Conservation (phyloP, 257 asterid species). For the Apocynum venetum region DNA sequence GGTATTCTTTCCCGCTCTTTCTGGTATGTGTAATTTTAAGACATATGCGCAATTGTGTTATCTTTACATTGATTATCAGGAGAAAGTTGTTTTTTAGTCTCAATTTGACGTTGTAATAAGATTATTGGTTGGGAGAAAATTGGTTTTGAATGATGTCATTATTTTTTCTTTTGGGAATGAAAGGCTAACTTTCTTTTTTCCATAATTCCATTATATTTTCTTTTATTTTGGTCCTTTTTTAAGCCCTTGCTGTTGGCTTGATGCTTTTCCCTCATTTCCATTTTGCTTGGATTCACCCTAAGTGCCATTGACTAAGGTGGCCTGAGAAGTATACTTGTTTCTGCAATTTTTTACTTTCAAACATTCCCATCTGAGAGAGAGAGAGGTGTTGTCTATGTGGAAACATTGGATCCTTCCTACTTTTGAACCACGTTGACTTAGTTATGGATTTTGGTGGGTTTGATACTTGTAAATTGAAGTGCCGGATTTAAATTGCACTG, state of each 20-base stretch:
- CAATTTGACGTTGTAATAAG: background rate
- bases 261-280: too few species aligned
- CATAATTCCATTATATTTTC: too few species aligned
- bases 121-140: background rate
- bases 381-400: background rate
- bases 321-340: too few species aligned
- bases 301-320: too few species aligned
- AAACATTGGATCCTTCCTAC: background rate
- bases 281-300: too few species aligned
- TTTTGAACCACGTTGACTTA: background rate
- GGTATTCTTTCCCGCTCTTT: conserved; percentile 32
- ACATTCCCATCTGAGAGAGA: background rate
- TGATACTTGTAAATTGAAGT: too few species aligned
- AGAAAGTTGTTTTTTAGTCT: background rate
- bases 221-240: too few species aligned
- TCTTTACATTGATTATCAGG: background rate
- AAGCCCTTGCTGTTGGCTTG: too few species aligned
- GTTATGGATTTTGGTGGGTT: background rate
- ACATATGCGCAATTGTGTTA: background rate
- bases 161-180: background rate
- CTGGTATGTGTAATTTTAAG: background rate
- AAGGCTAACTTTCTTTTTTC: too few species aligned
- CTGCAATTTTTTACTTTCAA: too few species aligned
- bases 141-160: background rate
- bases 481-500: background rate